Percentiles rank a stretch among this genome's conserved stretches.
These are phyloP conservation scores for Bassia scoparia DNA, from an alignment of 148 eudicot species.

Conservation along the genomic window DNA sequence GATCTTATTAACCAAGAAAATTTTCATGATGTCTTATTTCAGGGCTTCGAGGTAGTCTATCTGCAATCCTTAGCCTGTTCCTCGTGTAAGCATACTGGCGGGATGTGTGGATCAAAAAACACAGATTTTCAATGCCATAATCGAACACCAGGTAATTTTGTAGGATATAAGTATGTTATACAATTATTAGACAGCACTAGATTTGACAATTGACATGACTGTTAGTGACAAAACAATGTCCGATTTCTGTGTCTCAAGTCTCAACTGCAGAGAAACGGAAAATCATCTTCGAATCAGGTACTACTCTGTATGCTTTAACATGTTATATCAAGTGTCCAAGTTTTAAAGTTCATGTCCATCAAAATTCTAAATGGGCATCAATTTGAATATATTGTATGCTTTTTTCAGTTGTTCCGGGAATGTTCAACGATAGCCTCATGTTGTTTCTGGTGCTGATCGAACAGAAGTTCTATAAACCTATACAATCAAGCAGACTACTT, in stretches of 20 bases:
- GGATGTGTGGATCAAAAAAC: conserved; percentile 5
- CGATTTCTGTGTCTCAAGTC: too few species aligned
- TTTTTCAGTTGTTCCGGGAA: too few species aligned
- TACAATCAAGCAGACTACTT: too few species aligned
- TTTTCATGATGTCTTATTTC: neutral
- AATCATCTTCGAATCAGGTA: neutral
- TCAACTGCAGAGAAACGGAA: neutral
- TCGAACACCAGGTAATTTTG: neutral
- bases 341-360: too few species aligned
- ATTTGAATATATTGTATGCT: too few species aligned
- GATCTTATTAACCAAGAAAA: neutral
- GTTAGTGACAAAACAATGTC: neutral
- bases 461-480: too few species aligned
- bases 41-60: conserved; percentile 14
- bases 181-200: neutral
- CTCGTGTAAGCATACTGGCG: neutral
- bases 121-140: neutral
- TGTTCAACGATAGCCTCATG: too few species aligned
- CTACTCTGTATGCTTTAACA: neutral
- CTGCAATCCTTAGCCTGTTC: conserved; percentile 1
- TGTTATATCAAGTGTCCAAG: too few species aligned
- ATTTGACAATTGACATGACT: neutral
- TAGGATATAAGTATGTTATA: neutral
- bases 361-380: too few species aligned
- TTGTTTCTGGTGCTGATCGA: too few species aligned